Conservation (phyloP, 495 filamentous ascomycete genomes). For the Neurospora sp. region DNA sequence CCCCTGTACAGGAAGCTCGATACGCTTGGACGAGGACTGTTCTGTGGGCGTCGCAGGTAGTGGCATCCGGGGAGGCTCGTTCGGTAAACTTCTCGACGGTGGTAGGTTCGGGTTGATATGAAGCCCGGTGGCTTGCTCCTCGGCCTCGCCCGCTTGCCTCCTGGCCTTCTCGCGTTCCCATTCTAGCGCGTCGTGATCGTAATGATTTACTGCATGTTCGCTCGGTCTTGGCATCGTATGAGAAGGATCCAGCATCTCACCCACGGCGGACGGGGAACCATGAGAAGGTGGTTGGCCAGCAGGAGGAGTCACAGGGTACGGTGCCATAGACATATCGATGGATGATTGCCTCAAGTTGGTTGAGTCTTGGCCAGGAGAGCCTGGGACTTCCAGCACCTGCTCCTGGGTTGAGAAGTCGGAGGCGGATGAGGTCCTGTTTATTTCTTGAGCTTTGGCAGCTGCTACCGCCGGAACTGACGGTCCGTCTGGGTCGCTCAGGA, state of each 20-base stretch:
- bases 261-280: conserved; percentile 22
- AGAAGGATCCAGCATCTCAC: conserved; percentile 36
- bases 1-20: neutral
- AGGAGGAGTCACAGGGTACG: conserved; percentile 49
- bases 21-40: conserved; percentile 18
- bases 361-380: conserved; percentile 34
- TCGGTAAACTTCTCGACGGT: conserved; percentile 38
- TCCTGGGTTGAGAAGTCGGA: conserved; percentile 15
- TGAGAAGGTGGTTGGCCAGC: conserved; percentile 23
- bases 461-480: conserved; percentile 12
- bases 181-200: conserved; percentile 41
- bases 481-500: conserved; percentile 26
- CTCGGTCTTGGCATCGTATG: conserved; percentile 45
- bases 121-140: conserved; percentile 18
- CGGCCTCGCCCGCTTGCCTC: conserved; percentile 29
- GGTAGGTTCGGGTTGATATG: conserved; percentile 35
- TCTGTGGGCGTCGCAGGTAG: conserved; percentile 31
- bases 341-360: conserved; percentile 38
- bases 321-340: conserved; percentile 42
- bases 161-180: conserved; percentile 31
- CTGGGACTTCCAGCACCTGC: conserved; percentile 25
- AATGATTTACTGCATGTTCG: conserved; percentile 42
- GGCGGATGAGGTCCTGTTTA: conserved; percentile 1
- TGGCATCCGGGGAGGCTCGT: conserved; percentile 33
- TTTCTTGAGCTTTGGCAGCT: neutral